Evolutionary conservation across 208 protist genomes (phyloP), one percentile per base, ranked within the genome.

Genomic region (Crithidia acanthocephali): DNA sequence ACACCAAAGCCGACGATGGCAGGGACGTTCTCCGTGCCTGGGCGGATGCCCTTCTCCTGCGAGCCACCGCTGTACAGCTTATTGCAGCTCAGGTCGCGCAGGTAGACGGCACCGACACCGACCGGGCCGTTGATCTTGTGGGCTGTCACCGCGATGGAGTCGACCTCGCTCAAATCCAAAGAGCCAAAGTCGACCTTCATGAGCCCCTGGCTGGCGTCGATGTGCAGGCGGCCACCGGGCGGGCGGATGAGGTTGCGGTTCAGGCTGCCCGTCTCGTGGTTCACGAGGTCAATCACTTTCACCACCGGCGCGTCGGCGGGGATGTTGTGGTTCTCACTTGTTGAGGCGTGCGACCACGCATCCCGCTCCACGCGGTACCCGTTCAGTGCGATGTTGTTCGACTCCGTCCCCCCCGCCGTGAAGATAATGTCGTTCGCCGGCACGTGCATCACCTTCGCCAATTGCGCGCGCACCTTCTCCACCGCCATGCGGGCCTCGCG

Each of bases 51-150:
- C 40, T 83, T 81, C 56, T 95, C 87, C 66, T 95, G 90, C 7
- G 77, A 76, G 35, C 87, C 90, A 48, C 90, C 90, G 48, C 68
- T 78, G 70, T 80, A 90, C 32, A 91, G 45, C 22, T 42, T 63
- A 56, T 87, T 61, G 69, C 79, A 83, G 61, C 77, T 77, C 53
- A 84, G 64, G 62, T 78, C 74, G 20, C 85, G 83, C 44, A 95
- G 72, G 76, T 93, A 91, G 15, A 95, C 60, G 11, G 87, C 90
- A 11, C 84, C 90, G 23, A 86, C 76, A n/a, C 90, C 90, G 10
- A 91, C 77, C 20, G 90, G 90, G 0, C 87, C 90, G 74, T 95
- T 91, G 45, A 93, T 84, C 79, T 95, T 95, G 64, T 95, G 90
- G 53, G 87, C 90, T 15, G 86, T 90, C 16, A 95, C 84, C 7